A percentile compares a stretch with the other conserved stretches of the same genome.
Conservation (phyloP, 805 yeast genomes). For the Suhomyces tanzawaensis region DNA sequence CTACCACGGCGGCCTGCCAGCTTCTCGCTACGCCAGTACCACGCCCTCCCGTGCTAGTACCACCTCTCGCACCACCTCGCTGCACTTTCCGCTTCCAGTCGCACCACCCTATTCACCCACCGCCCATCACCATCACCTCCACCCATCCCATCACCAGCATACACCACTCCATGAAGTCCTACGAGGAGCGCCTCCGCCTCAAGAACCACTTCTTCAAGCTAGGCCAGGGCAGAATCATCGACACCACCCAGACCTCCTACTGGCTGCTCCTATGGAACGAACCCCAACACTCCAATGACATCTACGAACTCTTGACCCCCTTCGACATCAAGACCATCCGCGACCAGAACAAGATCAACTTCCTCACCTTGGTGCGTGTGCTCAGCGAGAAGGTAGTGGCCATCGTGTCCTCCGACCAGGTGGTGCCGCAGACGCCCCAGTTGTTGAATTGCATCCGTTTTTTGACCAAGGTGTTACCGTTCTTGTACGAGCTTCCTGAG, state of each 20-base stretch:
- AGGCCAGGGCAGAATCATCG: conserved; percentile 43
- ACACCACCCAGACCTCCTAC: conserved; percentile 20
- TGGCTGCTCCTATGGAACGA: conserved; percentile 32
- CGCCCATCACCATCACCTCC: conserved; percentile 1
- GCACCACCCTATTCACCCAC: not conserved
- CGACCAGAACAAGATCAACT: conserved; percentile 55
- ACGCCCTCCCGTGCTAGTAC: too few relatives aligned
- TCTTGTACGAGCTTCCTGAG: conserved; percentile 53
- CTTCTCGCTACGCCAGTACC: too few relatives aligned
- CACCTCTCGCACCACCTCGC: not conserved
- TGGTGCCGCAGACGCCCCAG: conserved; percentile 15
- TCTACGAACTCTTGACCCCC: conserved; percentile 55
- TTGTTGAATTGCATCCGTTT: conserved; percentile 62
- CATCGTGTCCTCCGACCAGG: conserved; percentile 10
- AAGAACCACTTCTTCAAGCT: conserved; percentile 61
- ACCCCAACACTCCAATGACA: conserved; percentile 54
- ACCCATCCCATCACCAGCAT: not conserved
- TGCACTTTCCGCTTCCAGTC: not conserved
- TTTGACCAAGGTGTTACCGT: conserved; percentile 64
- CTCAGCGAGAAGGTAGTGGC: conserved; percentile 23
- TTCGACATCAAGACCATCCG: conserved; percentile 59
- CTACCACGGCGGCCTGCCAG: too few relatives aligned
- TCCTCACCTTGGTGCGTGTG: conserved; percentile 47
- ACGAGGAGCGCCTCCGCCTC: conserved; percentile 65
- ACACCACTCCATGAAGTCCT: conserved; percentile 56